Evolutionary conservation across 2,329 filamentous ascomycete species (phyloP).

Genomic region (Fusarium newnesense): DNA sequence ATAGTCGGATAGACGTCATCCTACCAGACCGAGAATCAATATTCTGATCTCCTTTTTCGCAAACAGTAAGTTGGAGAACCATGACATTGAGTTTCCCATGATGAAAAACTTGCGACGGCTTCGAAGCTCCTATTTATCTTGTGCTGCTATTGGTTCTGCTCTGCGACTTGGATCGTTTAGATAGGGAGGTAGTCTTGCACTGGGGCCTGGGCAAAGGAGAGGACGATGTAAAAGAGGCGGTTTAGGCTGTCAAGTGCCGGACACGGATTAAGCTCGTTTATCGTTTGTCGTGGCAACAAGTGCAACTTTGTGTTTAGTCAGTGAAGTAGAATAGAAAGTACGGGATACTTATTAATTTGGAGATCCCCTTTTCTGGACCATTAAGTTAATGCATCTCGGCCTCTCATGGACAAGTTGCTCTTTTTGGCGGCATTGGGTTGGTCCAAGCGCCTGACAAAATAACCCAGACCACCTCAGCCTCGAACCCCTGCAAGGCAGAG

Average conservation of each 20-base stretch:
- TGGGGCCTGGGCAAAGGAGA: constrained; percentile 8
- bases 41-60: constrained; percentile 98
- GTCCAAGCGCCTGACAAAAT: constrained; percentile 46
- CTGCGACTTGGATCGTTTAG: neutral
- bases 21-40: constrained; percentile 90
- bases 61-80: constrained; percentile 80
- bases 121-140: constrained; percentile 16
- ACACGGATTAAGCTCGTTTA: constrained; percentile 3
- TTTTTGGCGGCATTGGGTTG: constrained; percentile 41
- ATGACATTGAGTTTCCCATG: constrained; percentile 74
- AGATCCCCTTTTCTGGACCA: constrained; percentile 47
- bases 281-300: constrained; percentile 36
- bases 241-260: constrained; percentile 6
- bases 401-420: constrained; percentile 44
- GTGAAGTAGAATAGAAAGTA: constrained; percentile 15
- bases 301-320: constrained; percentile 33
- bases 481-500: constrained; percentile 2
- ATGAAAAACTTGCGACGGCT: constrained; percentile 46
- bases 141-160: constrained; percentile 1
- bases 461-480: constrained; percentile 24
- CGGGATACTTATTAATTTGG: constrained; percentile 30
- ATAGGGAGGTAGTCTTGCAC: constrained; percentile 7
- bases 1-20: constrained; percentile 33
- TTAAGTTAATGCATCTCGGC: constrained; percentile 38
- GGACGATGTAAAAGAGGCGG: neutral